A percentile compares a stretch with the other conserved stretches of the same genome.
phyloP scores from a whole-genome alignment of 352 stramenopile genomes.

The Globisporangium paddicum region DNA sequence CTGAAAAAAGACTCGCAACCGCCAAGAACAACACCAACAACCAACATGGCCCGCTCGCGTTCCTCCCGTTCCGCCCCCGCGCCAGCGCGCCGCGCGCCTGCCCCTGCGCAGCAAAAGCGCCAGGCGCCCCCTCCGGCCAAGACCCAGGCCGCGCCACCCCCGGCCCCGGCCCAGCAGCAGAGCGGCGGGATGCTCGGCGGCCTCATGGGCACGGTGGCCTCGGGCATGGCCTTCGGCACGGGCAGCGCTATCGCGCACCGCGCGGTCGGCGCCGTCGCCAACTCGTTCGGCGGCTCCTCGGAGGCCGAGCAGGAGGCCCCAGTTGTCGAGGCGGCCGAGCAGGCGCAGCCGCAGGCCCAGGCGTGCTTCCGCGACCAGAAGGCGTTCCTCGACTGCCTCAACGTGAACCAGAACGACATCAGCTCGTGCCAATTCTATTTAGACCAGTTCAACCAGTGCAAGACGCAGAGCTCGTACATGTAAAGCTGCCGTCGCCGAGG shows the following conservation, averaged over 20 bases:
- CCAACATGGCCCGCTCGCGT: conserved; percentile 63
- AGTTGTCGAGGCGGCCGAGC: conserved; percentile 29
- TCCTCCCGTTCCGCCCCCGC: conserved; percentile 45
- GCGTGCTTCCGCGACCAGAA: conserved; percentile 75
- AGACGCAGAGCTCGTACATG: conserved; percentile 68
- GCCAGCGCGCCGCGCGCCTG: conserved; percentile 36
- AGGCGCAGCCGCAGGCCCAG: conserved; percentile 31
- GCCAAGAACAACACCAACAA: conserved; percentile 16
- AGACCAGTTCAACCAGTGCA: conserved; percentile 86
- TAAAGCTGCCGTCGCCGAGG: conserved; percentile 20
- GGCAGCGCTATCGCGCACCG: conserved; percentile 95
- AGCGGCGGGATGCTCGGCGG: conserved; percentile 89
- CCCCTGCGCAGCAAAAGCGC: conserved; percentile 21
- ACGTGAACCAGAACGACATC: conserved; percentile 85
- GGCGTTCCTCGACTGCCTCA: conserved; percentile 81
- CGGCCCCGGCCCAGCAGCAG: conserved; percentile 47
- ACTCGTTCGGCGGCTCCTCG: conserved; percentile 58
- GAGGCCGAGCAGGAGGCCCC: conserved; percentile 17
- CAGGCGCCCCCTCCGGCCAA: conserved; percentile 45
- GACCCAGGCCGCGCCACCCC: conserved; percentile 43
- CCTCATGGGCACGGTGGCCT: conserved; percentile 94
- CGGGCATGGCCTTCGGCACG: conserved; percentile 98
- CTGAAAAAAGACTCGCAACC: conserved; percentile 16
- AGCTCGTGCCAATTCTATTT: conserved; percentile 87
- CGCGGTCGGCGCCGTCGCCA: conserved; percentile 74